These are phyloP conservation scores for Moesziomyces aphidis DNA, from an alignment of 1,284 basidiomycete genomes.

Conservation along the genomic window DNA sequence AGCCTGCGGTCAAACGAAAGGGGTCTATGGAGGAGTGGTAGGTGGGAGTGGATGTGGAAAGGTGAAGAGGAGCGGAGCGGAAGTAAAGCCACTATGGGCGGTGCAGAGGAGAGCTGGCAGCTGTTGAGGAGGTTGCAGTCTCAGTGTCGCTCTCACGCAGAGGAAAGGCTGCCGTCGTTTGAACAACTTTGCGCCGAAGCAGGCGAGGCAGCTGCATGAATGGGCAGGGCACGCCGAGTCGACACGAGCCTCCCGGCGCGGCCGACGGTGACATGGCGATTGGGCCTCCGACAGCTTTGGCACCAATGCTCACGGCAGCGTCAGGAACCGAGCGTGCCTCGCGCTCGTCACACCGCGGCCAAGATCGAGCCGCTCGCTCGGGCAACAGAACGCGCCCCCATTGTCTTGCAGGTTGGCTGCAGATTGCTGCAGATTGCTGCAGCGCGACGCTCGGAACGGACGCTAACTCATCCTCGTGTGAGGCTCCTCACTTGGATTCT, in stretches of 20 bases:
- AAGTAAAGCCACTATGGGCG: neutral
- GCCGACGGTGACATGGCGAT: no score
- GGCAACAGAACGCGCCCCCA: neutral
- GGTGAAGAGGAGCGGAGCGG: neutral
- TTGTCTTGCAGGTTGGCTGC: neutral
- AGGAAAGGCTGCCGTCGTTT: no score
- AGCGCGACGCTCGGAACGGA: neutral
- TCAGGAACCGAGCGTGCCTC: neutral
- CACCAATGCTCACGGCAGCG: no score
- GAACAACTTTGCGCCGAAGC: no score
- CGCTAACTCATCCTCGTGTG: no score
- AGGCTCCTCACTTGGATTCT: no score
- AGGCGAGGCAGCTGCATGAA: neutral
- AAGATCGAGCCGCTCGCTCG: neutral
- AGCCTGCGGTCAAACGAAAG: neutral
- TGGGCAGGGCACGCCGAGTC: neutral
- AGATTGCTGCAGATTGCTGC: neutral
- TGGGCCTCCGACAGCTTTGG: no score
- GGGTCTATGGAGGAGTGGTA: neutral
- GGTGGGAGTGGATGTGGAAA: neutral
- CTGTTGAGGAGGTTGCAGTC: no score
- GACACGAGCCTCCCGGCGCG: neutral
- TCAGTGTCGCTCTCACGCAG: no score
- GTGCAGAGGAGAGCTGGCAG: no score
- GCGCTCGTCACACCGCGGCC: no score